Evolutionary conservation across 805 yeast species (phyloP).

Genomic region (Candida sonorensis): DNA sequence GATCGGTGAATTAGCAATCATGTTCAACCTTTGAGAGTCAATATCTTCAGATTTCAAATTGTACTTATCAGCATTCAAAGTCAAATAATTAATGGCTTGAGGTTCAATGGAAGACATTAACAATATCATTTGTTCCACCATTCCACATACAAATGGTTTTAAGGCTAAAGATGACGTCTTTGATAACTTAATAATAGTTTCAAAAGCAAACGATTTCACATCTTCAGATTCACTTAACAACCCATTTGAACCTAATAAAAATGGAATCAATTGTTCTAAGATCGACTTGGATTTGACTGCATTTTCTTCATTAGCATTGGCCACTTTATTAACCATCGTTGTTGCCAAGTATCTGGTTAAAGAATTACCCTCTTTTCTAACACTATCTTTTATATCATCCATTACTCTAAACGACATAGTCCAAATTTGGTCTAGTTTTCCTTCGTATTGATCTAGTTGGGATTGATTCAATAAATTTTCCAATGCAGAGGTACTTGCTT

Average conservation of each 20-base stretch:
- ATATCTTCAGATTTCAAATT: constrained; percentile 64
- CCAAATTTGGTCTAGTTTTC: constrained; percentile 66
- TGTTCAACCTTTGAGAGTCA: constrained; percentile 69
- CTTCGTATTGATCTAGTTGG: constrained; percentile 45
- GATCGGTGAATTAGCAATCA: constrained; percentile 77
- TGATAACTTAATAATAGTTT: constrained; percentile 65
- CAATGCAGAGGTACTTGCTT: constrained; percentile 73
- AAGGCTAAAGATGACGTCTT: constrained; percentile 55
- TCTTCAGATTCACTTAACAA: constrained; percentile 82
- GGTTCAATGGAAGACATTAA: constrained; percentile 89
- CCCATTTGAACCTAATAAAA: constrained; percentile 73
- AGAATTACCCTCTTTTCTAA: constrained; percentile 69
- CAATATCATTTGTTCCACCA: constrained; percentile 61
- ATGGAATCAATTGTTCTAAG: constrained; percentile 61
- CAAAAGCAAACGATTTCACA: constrained; percentile 65
- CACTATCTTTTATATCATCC: constrained; percentile 94
- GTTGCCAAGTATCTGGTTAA: constrained; percentile 63
- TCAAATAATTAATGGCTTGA: constrained; percentile 76
- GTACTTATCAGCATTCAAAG: constrained; percentile 84
- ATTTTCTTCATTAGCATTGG: constrained; percentile 30
- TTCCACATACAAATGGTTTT: constrained; percentile 58
- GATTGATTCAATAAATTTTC: constrained; percentile 62
- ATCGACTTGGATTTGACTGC: constrained; percentile 38
- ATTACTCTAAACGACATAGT: constrained; percentile 77
- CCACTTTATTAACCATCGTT: constrained; percentile 51